Percentiles rank a stretch among this genome's conserved stretches.
These are phyloP conservation scores for Aspergillus unguis DNA, from an alignment of 2,329 filamentous ascomycete species.

Conservation along the genomic window DNA sequence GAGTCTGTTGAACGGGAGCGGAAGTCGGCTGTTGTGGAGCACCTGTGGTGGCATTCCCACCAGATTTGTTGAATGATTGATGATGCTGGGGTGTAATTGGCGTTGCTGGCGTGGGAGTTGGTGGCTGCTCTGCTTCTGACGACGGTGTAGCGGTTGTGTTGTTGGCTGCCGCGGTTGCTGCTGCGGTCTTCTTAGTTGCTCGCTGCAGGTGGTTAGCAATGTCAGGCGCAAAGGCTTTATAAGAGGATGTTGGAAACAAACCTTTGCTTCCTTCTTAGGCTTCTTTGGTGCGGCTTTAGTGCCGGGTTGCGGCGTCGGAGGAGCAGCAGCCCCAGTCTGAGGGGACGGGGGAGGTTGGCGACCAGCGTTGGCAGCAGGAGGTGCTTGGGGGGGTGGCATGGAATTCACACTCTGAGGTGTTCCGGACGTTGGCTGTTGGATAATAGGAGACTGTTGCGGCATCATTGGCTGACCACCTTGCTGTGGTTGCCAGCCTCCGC, in stretches of 20 bases:
- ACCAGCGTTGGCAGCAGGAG: constrained; percentile 38
- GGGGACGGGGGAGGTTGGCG: constrained; percentile 45
- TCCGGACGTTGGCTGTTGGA: constrained; percentile 48
- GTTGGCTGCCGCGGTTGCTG: constrained; percentile 30
- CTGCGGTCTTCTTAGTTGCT: constrained; percentile 41
- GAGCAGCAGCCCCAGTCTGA: constrained; percentile 46
- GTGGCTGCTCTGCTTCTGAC: constrained; percentile 46
- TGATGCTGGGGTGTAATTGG: constrained; percentile 49
- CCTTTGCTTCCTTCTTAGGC: constrained; percentile 53
- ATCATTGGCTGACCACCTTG: constrained; percentile 47
- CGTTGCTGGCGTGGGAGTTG: constrained; percentile 49
- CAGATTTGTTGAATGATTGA: constrained; percentile 43
- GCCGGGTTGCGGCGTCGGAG: constrained; percentile 60
- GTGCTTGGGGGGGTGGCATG: constrained; percentile 50
- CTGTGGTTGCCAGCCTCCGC: constrained; percentile 38
- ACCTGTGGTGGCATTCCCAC: constrained; percentile 33
- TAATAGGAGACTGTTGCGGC: constrained; percentile 43
- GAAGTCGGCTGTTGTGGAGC: constrained; percentile 35
- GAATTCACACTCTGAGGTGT: constrained; percentile 57
- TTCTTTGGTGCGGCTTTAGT: constrained; percentile 60
- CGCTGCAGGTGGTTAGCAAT: constrained; percentile 32
- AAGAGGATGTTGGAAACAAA: constrained; percentile 27
- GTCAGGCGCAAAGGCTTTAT: constrained; percentile 4
- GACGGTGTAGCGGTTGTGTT: constrained; percentile 44
- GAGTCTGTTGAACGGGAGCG: constrained; percentile 34